Conservation (phyloP, 495 filamentous ascomycete species). For the Astrocystis sublimbata region DNA sequence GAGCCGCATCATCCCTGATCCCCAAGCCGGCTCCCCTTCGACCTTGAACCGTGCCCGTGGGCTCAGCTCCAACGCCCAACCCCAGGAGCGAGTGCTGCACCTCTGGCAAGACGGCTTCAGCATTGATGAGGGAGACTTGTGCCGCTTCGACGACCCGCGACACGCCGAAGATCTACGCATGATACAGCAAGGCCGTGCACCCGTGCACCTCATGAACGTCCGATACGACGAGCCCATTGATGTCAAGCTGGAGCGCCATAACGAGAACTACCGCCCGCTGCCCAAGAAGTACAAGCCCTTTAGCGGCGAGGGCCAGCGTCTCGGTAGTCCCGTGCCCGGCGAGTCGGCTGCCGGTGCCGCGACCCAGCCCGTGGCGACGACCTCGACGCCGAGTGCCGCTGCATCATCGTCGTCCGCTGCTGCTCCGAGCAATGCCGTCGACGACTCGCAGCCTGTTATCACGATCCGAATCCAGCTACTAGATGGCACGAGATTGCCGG, state of each 20-base stretch:
- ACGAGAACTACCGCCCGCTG: constrained; percentile 76
- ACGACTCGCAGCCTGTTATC: constrained; percentile 75
- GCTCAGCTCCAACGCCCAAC: constrained; percentile 44
- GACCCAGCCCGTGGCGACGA: constrained; percentile 32
- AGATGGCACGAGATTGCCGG: constrained; percentile 81
- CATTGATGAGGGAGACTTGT: constrained; percentile 91
- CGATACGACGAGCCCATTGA: constrained; percentile 82
- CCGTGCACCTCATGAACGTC: constrained; percentile 86
- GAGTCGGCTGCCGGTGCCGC: constrained; percentile 40
- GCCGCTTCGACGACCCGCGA: constrained; percentile 81
- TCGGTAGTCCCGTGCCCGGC: constrained; percentile 90
- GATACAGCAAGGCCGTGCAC: constrained; percentile 85
- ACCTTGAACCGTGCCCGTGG: constrained; percentile 28
- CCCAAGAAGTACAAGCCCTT: constrained; percentile 91
- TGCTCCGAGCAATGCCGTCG: constrained; percentile 55
- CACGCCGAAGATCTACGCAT: constrained; percentile 79
- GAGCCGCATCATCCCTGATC: constrained; percentile 69
- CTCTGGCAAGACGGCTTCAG: constrained; percentile 95
- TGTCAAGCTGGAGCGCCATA: constrained; percentile 83
- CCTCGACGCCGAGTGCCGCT: constrained; percentile 47
- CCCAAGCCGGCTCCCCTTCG: no score
- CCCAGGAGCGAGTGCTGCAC: constrained; percentile 67
- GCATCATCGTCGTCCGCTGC: constrained; percentile 40
- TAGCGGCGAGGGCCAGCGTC: constrained; percentile 73
- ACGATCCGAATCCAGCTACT: constrained; percentile 86